phyloP scores from a whole-genome alignment of 106 monocot genomes.

The Vanilla planifolia region DNA sequence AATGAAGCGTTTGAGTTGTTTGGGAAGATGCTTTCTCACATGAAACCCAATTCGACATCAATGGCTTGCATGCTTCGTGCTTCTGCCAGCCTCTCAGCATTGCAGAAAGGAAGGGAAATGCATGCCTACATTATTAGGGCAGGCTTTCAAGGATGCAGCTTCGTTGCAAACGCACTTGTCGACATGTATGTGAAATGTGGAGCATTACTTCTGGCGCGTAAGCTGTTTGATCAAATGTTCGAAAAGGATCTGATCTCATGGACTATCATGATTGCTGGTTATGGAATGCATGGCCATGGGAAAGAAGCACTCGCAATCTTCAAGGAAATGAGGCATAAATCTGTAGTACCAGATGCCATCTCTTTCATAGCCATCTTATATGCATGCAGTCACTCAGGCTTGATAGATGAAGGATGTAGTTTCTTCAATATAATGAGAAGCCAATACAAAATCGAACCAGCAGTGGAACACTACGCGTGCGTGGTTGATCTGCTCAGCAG shows the following conservation, averaged over 20 bases:
- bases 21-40: constrained; percentile 29
- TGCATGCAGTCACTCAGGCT: constrained; percentile 62
- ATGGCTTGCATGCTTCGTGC: constrained; percentile 70
- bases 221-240: constrained; percentile 29
- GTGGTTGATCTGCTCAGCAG: constrained; percentile 76
- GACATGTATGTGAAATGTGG: constrained; percentile 75
- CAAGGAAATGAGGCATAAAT: constrained; percentile 38
- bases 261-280: constrained; percentile 63
- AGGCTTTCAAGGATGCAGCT: constrained; percentile 19
- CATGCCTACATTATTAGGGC: constrained; percentile 42
- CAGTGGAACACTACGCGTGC: constrained; percentile 61
- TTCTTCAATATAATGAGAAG: constrained; percentile 66
- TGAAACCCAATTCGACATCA: constrained; percentile 51
- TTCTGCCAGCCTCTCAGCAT: constrained; percentile 41
- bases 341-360: constrained; percentile 39
- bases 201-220: constrained; percentile 29
- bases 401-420: constrained; percentile 52
- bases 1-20: constrained; percentile 60
- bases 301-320: constrained; percentile 38
- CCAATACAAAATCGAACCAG: constrained; percentile 60
- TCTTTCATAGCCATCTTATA: constrained; percentile 51
- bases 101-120: constrained; percentile 75
- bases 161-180: constrained; percentile 43
- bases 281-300: constrained; percentile 63
- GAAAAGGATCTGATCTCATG: constrained; percentile 43